phyloP scores from a whole-genome alignment of 192 early-diverging fungal genomes.

The Chytriomyces sp. region DNA sequence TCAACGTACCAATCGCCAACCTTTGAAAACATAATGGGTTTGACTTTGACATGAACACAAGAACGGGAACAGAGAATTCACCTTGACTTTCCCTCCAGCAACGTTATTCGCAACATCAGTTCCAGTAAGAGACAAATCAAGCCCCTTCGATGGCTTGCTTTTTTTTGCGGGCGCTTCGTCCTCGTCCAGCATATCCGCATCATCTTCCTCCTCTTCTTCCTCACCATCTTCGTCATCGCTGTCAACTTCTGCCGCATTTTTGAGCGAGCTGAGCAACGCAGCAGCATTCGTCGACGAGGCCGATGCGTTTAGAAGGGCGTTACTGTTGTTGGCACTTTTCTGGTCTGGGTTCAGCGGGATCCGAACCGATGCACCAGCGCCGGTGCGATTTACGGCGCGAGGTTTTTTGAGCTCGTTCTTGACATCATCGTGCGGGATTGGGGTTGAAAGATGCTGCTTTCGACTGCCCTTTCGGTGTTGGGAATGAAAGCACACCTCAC shows the following conservation, averaged over 20 bases:
- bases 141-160: not conserved
- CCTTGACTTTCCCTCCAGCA: slow-evolving; percentile 43
- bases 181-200: slow-evolving; percentile 21
- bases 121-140: slow-evolving; percentile 36
- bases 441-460: not conserved
- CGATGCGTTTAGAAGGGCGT: not conserved
- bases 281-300: not conserved
- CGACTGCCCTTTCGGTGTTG: not conserved
- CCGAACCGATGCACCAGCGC: not conserved
- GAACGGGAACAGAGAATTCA: not conserved
- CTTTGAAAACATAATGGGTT: slow-evolving; percentile 24
- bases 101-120: slow-evolving; percentile 33
- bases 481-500: not conserved
- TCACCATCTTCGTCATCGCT: slow-evolving; percentile 34
- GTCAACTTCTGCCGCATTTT: slow-evolving; percentile 9
- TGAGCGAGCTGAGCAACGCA: not conserved
- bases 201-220: slow-evolving; percentile 17
- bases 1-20: slow-evolving; percentile 80
- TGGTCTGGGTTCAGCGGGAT: not conserved
- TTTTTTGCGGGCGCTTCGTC: not conserved
- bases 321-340: not conserved
- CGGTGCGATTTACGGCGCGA: too few species aligned
- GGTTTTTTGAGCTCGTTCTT: too few species aligned
- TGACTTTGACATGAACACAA: not conserved
- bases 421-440: not conserved